phyloP scores from a whole-genome alignment of 1,284 basidiomycete species.

The Leccinum pallidistipes region DNA sequence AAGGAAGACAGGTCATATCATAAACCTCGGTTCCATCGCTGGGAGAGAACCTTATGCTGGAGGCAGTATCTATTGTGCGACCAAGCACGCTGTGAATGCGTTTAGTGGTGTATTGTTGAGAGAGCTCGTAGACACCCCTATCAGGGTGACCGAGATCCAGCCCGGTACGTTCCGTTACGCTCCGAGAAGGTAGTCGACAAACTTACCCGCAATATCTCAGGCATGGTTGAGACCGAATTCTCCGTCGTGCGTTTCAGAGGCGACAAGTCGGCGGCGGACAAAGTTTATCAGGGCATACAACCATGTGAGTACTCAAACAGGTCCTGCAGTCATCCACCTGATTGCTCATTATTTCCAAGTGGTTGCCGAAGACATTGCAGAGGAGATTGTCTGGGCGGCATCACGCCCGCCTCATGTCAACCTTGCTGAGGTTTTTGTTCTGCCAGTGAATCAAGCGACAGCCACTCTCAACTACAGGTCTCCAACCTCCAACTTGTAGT shows the following conservation, averaged over 20 bases:
- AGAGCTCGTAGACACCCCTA: constrained; percentile 89
- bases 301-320: constrained; percentile 54
- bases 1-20: constrained; percentile 86
- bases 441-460: constrained; percentile 81
- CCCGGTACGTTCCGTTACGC: constrained; percentile 55
- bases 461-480: constrained; percentile 45
- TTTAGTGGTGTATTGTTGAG: constrained; percentile 84
- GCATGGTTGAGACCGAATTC: constrained; percentile 93
- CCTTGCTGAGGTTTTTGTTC: constrained; percentile 76
- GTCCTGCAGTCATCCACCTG: neutral
- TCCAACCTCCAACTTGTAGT: constrained; percentile 6
- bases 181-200: constrained; percentile 1
- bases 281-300: constrained; percentile 86
- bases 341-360: constrained; percentile 44
- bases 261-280: constrained; percentile 76
- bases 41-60: constrained; percentile 91
- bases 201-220: constrained; percentile 36
- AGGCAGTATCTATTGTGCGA: constrained; percentile 80
- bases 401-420: constrained; percentile 86
- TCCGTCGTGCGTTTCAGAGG: constrained; percentile 87
- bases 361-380: constrained; percentile 84
- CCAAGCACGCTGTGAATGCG: constrained; percentile 88
- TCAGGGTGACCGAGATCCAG: constrained; percentile 90
- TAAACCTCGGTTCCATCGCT: constrained; percentile 94
- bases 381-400: constrained; percentile 97